Percentiles rank a stretch among this genome's conserved stretches.
Conservation (phyloP, 805 yeast genomes). For the Lipomyces yamadae region DNA sequence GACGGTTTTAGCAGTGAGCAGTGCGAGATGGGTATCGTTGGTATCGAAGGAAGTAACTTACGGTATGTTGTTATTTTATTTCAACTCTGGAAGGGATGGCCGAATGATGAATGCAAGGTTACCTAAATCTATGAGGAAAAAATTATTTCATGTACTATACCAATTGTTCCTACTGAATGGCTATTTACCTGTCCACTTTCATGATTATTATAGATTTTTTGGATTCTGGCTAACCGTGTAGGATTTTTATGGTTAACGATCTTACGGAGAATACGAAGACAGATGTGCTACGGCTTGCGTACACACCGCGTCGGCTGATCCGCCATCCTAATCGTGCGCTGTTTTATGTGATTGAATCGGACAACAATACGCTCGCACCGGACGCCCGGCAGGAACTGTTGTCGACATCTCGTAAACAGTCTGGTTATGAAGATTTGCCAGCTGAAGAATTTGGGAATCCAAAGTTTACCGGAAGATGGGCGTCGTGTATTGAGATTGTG, state of each 20-base stretch:
- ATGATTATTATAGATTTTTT: background rate
- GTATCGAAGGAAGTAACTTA: constrained; percentile 58
- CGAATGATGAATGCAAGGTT: constrained; percentile 35
- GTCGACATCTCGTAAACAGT: constrained; percentile 34
- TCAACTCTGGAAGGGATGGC: constrained; percentile 42
- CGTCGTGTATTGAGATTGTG: constrained; percentile 60
- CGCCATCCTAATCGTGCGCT: constrained; percentile 37
- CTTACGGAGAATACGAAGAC: constrained; percentile 42
- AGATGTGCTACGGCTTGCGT: constrained; percentile 53
- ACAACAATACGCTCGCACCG: constrained; percentile 45
- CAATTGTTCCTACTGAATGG: constrained; percentile 38
- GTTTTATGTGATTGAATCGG: constrained; percentile 54
- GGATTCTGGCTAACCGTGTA: constrained; percentile 11
- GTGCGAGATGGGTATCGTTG: constrained; percentile 64
- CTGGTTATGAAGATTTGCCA: constrained; percentile 46
- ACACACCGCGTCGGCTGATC: constrained; percentile 56
- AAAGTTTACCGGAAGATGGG: constrained; percentile 48
- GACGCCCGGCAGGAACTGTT: constrained; percentile 23
- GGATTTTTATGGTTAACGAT: constrained; percentile 38
- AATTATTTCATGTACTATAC: constrained; percentile 12
- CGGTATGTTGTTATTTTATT: constrained; percentile 40
- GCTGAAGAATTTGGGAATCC: constrained; percentile 55
- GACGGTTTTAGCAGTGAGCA: constrained; percentile 68
- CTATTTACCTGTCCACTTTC: background rate
- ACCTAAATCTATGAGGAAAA: constrained; percentile 25